phyloP scores from a whole-genome alignment of 352 stramenopile species.

The Globisporangium carolinianum region DNA sequence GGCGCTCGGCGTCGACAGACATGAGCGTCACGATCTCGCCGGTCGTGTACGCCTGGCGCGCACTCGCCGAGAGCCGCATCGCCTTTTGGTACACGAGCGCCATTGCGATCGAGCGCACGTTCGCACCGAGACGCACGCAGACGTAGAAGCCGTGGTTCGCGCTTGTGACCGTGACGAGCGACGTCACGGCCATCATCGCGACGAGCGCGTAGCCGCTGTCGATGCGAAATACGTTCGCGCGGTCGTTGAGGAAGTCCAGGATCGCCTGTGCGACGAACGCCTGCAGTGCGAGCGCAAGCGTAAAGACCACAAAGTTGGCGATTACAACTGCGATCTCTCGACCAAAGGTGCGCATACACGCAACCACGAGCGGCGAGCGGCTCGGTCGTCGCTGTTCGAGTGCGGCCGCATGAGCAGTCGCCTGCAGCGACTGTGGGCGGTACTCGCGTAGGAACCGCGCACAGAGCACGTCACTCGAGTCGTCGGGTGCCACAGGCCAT shows the following conservation, averaged over 20 bases:
- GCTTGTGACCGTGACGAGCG: conserved; percentile 13
- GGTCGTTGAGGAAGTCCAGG: not conserved
- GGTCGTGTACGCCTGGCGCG: conserved; percentile 15
- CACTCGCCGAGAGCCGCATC: conserved; percentile 11
- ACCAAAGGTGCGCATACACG: conserved; percentile 27
- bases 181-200: conserved; percentile 13
- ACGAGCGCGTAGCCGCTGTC: conserved; percentile 15
- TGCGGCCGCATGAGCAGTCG: too few relatives aligned
- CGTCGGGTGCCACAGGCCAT: too few relatives aligned
- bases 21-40: conserved; percentile 22
- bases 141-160: conserved; percentile 18
- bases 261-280: not conserved
- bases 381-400: too few relatives aligned
- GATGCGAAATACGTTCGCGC: not conserved
- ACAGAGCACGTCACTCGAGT: too few relatives aligned
- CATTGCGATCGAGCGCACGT: conserved; percentile 19
- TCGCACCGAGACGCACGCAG: conserved; percentile 14
- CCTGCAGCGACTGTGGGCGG: too few relatives aligned
- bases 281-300: not conserved
- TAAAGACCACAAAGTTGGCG: conserved; percentile 20
- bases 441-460: too few relatives aligned
- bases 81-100: conserved; percentile 17
- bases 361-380: not conserved
- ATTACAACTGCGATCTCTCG: conserved; percentile 3
- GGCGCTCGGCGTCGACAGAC: conserved; percentile 20